Percentiles rank a stretch among this genome's conserved stretches.
These are phyloP conservation scores for Alternaria postmessia DNA, from an alignment of 2,329 filamentous ascomycete species.

Conservation along the genomic window DNA sequence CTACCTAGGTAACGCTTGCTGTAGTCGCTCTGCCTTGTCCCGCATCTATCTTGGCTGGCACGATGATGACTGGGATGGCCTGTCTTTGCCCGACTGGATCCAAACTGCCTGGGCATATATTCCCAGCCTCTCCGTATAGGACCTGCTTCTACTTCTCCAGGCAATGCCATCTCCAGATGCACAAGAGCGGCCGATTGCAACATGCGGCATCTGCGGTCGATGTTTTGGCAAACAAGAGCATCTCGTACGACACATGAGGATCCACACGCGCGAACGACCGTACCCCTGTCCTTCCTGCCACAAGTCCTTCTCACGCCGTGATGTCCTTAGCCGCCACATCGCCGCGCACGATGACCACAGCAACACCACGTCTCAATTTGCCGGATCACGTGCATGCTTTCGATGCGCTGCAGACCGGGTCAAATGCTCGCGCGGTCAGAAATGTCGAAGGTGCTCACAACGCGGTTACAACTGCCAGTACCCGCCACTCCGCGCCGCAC, in stretches of 20 bases:
- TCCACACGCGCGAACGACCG: slow-evolving; percentile 22
- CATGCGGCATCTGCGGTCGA: slow-evolving; percentile 15
- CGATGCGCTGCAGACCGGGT: slow-evolving; percentile 38
- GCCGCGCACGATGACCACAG: slow-evolving; percentile 15
- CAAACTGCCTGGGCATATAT: neutral
- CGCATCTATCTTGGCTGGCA: neutral
- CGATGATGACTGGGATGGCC: neutral
- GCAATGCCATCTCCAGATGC: neutral
- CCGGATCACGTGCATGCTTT: slow-evolving; percentile 31
- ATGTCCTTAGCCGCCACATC: slow-evolving; percentile 15
- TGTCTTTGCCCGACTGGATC: neutral
- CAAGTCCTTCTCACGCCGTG: slow-evolving; percentile 18
- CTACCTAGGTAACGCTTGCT: neutral
- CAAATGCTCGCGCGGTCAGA: slow-evolving; percentile 37
- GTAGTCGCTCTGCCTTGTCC: neutral
- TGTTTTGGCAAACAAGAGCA: slow-evolving; percentile 21
- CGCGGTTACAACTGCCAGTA: slow-evolving; percentile 33
- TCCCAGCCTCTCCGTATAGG: neutral
- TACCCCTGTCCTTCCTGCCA: slow-evolving; percentile 19
- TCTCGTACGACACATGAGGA: slow-evolving; percentile 20
- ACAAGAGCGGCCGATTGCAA: neutral
- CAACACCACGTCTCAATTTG: neutral
- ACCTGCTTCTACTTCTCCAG: neutral
- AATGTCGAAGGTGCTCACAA: slow-evolving; percentile 35
- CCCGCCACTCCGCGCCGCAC: slow-evolving; percentile 15